Base-by-base conservation (phyloP, 306 rosid species). In the Erythrophleum fordii region DNA sequence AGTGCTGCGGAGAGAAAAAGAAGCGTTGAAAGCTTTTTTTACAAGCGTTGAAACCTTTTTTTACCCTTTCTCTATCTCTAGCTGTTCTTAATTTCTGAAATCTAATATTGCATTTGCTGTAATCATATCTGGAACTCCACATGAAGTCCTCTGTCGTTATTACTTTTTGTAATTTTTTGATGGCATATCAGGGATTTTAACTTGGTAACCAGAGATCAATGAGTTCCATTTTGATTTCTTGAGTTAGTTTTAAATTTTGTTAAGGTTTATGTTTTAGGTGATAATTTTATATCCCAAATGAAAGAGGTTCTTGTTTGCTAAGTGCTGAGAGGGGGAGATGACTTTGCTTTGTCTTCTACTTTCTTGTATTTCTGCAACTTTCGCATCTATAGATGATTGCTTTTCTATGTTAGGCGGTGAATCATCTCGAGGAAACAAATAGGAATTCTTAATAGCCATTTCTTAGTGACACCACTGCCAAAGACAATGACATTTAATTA, bases 1-100 rank as follows among this genome's bases (percentile, higher is more conserved):
- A 85, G 93, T 88, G 99, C 98, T 26, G 98, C 99, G 18, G 98
- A 93, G 91, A 88, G 98, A 83, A 86, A 91, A 77, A 81, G 97
- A 81, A 93, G 98, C 77, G 91, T 87, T 14, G 99, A 93, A 84
- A 82, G 89, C 77, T 39, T 10, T 48, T n/a, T n/a, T n/a, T n/a
- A n/a, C n/a, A n/a, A n/a, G n/a, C n/a, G n/a, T n/a, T n/a, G n/a
- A n/a, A n/a, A n/a, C n/a, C n/a, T n/a, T n/a, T n/a, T 60, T 12
- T 70, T 18, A 16, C 58, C 11, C 23, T 18, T 48, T 13, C 20
- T 20, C 12, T 3, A 39, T 69, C n/a, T 55, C 18, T 52, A 48
- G 26, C 5, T 5, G 39, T 11, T 60, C 59, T 51, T 14, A 17
- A 5, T 31, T 66, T 35, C 28, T 76, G 1, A 11, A 6, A 34